phyloP scores from a whole-genome alignment of 257 asterid genomes.

The Fraxinus anomala region DNA sequence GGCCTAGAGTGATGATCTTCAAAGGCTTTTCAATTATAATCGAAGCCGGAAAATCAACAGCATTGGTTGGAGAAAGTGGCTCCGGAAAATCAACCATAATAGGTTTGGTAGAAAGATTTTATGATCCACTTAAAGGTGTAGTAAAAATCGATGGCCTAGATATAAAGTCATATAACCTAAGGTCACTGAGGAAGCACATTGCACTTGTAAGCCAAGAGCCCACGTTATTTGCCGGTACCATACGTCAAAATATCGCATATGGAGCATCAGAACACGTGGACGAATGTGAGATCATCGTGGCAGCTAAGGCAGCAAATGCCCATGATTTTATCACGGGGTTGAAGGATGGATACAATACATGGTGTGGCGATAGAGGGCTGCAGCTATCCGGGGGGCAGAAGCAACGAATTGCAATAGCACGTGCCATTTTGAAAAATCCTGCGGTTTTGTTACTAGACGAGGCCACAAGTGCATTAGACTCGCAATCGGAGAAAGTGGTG shows the following conservation, averaged over 20 bases:
- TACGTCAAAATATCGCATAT: conserved; percentile 59
- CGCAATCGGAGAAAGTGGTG: conserved; percentile 80
- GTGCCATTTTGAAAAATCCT: conserved; percentile 75
- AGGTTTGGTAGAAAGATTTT: conserved; percentile 71
- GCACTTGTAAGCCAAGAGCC: conserved; percentile 94
- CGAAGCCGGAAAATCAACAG: conserved; percentile 77
- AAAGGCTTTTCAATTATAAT: conserved; percentile 64
- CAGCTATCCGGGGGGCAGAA: conserved; percentile 94
- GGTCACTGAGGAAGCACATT: conserved; percentile 65
- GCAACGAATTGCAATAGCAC: conserved; percentile 81
- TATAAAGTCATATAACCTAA: conserved; percentile 56
- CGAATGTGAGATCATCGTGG: conserved; percentile 68
- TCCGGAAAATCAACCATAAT: conserved; percentile 84
- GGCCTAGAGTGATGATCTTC: conserved; percentile 60
- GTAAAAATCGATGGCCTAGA: conserved; percentile 78
- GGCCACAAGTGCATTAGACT: conserved; percentile 88
- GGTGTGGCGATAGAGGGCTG: conserved; percentile 82
- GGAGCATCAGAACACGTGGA: conserved; percentile 51
- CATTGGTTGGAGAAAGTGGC: conserved; percentile 89
- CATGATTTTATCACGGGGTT: conserved; percentile 71
- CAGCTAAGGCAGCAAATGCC: conserved; percentile 82
- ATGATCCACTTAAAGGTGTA: conserved; percentile 61
- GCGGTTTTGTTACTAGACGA: conserved; percentile 67
- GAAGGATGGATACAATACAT: conserved; percentile 67
- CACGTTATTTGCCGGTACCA: conserved; percentile 67